Evolutionary conservation across 75 land plant genomes (phyloP).

Genomic region (Ceratopteris richardii): DNA sequence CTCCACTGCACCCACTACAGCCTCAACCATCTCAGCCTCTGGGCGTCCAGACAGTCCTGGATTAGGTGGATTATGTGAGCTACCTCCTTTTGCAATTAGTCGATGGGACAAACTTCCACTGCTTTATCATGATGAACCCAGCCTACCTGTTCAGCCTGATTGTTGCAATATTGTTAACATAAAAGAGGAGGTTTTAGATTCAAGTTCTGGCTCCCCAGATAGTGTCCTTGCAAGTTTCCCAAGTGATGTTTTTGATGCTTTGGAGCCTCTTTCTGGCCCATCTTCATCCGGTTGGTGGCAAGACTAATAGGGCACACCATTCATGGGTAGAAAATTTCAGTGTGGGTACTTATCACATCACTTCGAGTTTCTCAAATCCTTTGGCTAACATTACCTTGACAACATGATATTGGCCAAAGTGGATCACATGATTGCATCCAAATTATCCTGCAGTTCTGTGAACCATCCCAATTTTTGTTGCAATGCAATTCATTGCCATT

Average conservation of each 20-base stretch:
- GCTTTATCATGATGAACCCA: slow-evolving; percentile 8
- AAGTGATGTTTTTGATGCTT: slow-evolving; percentile 50
- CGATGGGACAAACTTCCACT: slow-evolving; percentile 18
- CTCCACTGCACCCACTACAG: too few relatives aligned
- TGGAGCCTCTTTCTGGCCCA: slow-evolving; percentile 32
- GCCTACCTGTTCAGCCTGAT: slow-evolving; percentile 1
- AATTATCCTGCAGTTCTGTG: too few relatives aligned
- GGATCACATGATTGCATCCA: too few relatives aligned
- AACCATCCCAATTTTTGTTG: too few relatives aligned
- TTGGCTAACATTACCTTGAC: too few relatives aligned
- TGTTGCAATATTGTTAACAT: not conserved
- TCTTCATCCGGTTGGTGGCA: slow-evolving; percentile 19
- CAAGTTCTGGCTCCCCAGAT: slow-evolving; percentile 19
- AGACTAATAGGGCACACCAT: not conserved
- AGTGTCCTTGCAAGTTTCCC: slow-evolving; percentile 51
- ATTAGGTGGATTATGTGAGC: slow-evolving; percentile 4
- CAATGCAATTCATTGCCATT: too few relatives aligned
- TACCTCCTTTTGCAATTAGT: slow-evolving; percentile 11
- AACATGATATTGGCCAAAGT: too few relatives aligned
- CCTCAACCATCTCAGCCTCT: slow-evolving; percentile 9
- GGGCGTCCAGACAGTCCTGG: slow-evolving; percentile 5
- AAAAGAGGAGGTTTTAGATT: not conserved
- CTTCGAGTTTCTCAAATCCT: too few relatives aligned
- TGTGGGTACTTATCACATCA: too few relatives aligned
- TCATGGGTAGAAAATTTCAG: too few relatives aligned